These are phyloP conservation scores for Amanita brunnescens DNA, from an alignment of 768 basidiomycete species.

Conservation along the genomic window DNA sequence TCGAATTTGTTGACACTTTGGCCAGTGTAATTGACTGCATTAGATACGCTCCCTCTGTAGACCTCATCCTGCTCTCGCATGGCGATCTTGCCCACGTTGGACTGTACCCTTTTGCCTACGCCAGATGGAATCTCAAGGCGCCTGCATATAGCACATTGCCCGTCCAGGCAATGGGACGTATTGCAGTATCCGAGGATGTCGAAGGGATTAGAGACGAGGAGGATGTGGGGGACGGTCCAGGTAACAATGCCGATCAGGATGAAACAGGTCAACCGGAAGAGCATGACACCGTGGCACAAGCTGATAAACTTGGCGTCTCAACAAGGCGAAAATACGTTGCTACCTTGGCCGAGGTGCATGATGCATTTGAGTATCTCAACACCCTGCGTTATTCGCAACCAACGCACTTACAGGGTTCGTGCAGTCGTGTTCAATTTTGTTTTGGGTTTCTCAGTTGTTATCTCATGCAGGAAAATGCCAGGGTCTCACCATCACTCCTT, in stretches of 20 bases:
- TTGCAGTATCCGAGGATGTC: conserved; percentile 83
- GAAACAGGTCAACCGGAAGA: conserved; percentile 16
- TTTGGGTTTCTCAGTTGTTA: background rate
- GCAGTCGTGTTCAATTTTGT: conserved; percentile 3
- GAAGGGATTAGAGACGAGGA: conserved; percentile 75
- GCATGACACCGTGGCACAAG: conserved; percentile 18
- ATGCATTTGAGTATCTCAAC: conserved; percentile 87
- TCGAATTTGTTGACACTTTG: conserved; percentile 6
- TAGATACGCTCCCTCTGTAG: conserved; percentile 73
- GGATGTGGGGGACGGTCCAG: conserved; percentile 42
- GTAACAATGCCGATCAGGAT: conserved; percentile 17
- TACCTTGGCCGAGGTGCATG: conserved; percentile 77
- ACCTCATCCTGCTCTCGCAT: conserved; percentile 90
- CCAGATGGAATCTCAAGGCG: conserved; percentile 80
- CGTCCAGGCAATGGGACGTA: conserved; percentile 91
- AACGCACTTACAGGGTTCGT: conserved; percentile 83
- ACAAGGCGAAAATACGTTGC: conserved; percentile 57
- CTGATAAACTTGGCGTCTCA: conserved; percentile 18
- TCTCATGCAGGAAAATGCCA: conserved; percentile 70
- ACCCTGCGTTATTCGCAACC: conserved; percentile 94
- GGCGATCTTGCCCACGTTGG: conserved; percentile 86
- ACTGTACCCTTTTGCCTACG: conserved; percentile 86
- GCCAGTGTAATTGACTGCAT: background rate
- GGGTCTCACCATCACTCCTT: conserved; percentile 89
- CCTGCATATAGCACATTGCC: conserved; percentile 93